Base-by-base conservation (phyloP, 768 basidiomycete species). In the Tricholoma furcatifolium region DNA sequence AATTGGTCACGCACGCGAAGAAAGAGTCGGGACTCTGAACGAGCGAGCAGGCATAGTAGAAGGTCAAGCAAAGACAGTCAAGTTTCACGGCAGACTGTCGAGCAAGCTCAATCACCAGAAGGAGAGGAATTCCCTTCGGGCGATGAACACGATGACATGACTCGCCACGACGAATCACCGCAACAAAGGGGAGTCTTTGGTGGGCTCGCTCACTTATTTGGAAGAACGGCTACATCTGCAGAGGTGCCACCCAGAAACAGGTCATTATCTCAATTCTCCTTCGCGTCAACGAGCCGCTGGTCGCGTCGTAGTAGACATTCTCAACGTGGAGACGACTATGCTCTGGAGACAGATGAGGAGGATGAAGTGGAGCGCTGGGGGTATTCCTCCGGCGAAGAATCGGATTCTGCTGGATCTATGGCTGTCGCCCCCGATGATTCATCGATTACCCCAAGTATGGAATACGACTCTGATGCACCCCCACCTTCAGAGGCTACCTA, bases 331-430 rank as follows among this genome's bases (percentile, higher is more conserved):
- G 86, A 85, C 6, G 84, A 87, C 30, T 69, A 84, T 64, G 84
- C 76, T 18, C 56, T 81, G 4, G 80, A 72, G 24, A 74, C 71
- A 10, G 84, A 79, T 3, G 79, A 81, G 23, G 82, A 83, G 35
- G 77, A 73, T 53, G 51, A 53, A 27, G 82, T 84, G 40, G 89
- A 92, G 58, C 79, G 90, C n/a, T 94, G 92, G 92, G 92, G 92
- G 4, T 94, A 93, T 68, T 84, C 87, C n/a, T 93, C 92, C 3
- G 89, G 82, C 20, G 92, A 94, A 62, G 89, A 80, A 11, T 72
- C 68, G 21, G 78, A 74, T 30, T 71, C 68, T 4, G 53, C 62
- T 21, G 70, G 60, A 41, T 67, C 67, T 27, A 54, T 68, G 49
- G 62, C 67, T 11, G 60, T 67, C 27, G 67, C 69, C 15, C 66